Base-by-base conservation (phyloP, 345 rosid genomes). In the Eucalyptus camaldulensis region DNA sequence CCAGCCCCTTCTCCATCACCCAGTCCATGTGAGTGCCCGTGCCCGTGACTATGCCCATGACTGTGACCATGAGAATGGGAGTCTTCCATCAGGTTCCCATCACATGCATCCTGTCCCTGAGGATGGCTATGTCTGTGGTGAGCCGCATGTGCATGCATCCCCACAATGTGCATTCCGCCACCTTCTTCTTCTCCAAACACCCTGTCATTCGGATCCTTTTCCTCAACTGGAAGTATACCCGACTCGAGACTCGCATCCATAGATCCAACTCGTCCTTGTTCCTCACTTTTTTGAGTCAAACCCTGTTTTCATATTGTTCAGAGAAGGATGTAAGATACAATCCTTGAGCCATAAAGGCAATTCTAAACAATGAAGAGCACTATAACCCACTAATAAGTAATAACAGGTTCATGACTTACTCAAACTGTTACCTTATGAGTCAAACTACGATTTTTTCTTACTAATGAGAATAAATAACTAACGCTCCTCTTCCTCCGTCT, bases 161-260 rank as follows among this genome's bases (percentile, higher is more conserved):
- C 99, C 83, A 96, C 99, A 49, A 97, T 97, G 92, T 96, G 99
- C 96, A 97, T 93, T 51, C 94, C 95, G 5, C 97, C 95, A 22
- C 94, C 94, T 54, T 95, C 99, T 91, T 97, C 99, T 88, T 94
- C 99, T 24, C 99, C 99, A 90, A 96, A 97, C 45, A 96, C 94
- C 93, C 94, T 94, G 44, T 29, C 93, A 72, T 91, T 85, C 90
- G 54, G 1, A 15, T 91, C 94, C 51, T 89, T 92, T 4, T 50
- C 88, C 31, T 91, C 93, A 21, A 91, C 88, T 1, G 95, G 93
- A 15, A 92, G 90, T 67, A 91, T 90, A 33, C 91, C 97, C n/a
- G 96, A 91, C 10, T 86, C 96, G 51, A 86, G 83, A 83, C 80
- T 95, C 16, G 92, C n/a, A 21, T 91, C 91, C 17, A 88, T 85